phyloP scores from a whole-genome alignment of 2,329 filamentous ascomycete species.

The Plenodomus biglobosus region DNA sequence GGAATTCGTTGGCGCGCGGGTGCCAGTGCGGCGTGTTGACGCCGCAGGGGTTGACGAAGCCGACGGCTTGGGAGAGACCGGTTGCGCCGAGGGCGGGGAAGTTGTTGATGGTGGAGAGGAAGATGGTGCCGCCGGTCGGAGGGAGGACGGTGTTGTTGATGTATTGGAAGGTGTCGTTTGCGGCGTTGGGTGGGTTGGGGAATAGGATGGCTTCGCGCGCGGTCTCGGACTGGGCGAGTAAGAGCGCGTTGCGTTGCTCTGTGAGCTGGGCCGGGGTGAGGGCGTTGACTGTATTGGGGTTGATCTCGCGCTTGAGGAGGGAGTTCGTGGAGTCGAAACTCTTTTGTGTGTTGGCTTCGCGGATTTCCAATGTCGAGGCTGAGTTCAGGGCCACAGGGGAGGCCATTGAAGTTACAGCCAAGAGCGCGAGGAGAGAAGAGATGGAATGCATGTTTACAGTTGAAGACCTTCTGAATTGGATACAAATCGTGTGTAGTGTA shows the following conservation, averaged over 20 bases:
- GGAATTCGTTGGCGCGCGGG: constrained; percentile 46
- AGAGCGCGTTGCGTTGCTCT: constrained; percentile 15
- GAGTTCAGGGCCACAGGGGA: constrained; percentile 10
- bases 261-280: constrained; percentile 17
- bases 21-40: constrained; percentile 51
- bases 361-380: constrained; percentile 2
- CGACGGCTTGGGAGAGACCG: constrained; percentile 55
- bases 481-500: background rate
- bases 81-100: constrained; percentile 61
- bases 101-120: constrained; percentile 57
- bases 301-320: constrained; percentile 12
- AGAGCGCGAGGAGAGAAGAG: constrained; percentile 7
- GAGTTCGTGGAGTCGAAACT: constrained; percentile 6
- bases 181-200: constrained; percentile 18
- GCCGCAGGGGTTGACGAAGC: constrained; percentile 55
- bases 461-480: background rate
- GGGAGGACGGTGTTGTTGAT: constrained; percentile 40
- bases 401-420: constrained; percentile 9
- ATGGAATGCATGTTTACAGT: constrained; percentile 8
- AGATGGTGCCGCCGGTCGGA: constrained; percentile 51
- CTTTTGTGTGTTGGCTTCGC: constrained; percentile 4
- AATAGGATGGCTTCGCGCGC: constrained; percentile 22
- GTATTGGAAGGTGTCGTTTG: constrained; percentile 25
- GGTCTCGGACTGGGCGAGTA: constrained; percentile 18
- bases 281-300: constrained; percentile 19